Evolutionary conservation across 176 grass and related monocot genomes (phyloP), one percentile per base, ranked within the genome.

Genomic region (Bonia amplexicaulis): DNA sequence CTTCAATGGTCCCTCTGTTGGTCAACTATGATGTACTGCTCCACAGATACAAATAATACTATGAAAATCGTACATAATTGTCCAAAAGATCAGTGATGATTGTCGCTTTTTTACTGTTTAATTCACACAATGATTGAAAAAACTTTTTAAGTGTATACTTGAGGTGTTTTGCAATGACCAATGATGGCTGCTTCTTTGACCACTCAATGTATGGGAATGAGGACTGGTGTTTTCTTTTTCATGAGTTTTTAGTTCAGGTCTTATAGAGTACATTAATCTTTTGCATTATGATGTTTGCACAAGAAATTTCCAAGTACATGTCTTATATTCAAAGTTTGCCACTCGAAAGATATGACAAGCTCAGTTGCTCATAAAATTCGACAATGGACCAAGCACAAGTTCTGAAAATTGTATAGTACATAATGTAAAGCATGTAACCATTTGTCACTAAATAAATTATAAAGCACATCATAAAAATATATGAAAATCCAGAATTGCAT

Each of bases 401-500:
- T 54, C 45, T 65, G 29, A 53, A 73, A 53, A 23, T 54, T 80
- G 46, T 86, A 29, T n/a, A 44, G 16, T 6, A 55, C 15, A 57
- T 7, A 76, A 61, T 60, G 41, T 52, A 52, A 52, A 61, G 9
- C n/a, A 74, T 54, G 33, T 72, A 57, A 58, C 87, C 52, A 88
- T 80, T 84, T 66, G 2, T 26, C 25, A 79, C 8, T 31, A 13
- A 73, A 39, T 13, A 39, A 47, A 44, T 67, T 58, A 31, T 6
- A 78, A 39, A 54, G 6, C 41, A 64, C 22, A 26, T 37, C 59
- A 58, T 39, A 48, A 12, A 46, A 78, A 31, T 65, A 77, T 29
- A 83, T 33, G 46, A 62, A 62, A 48, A 59, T 80, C 44, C 23
- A 76, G 23, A 54, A 76, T 62, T 76, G 26, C 37, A 80, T 76